These are phyloP conservation scores for Stylosanthes scabra DNA, from an alignment of 331 rosid genomes.

Conservation along the genomic window DNA sequence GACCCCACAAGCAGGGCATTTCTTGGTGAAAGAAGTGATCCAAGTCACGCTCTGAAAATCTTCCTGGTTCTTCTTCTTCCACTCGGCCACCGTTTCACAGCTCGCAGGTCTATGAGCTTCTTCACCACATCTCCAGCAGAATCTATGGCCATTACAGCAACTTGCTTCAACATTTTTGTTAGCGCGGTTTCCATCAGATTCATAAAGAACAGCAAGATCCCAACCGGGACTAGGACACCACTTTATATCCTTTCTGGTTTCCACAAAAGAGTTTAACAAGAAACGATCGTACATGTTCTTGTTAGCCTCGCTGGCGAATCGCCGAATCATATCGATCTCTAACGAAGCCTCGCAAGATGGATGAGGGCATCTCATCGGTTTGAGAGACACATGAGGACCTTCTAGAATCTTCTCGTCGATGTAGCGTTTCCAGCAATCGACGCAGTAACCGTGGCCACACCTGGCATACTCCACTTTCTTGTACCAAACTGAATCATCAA, in stretches of 20 bases:
- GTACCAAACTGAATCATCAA: constrained; percentile 41
- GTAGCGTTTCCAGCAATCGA: constrained; percentile 51
- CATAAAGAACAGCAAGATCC: constrained; percentile 14
- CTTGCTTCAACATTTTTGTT: neutral
- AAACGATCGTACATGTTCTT: constrained; percentile 8
- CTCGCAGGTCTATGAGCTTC: constrained; percentile 76
- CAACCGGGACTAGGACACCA: constrained; percentile 42
- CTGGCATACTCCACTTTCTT: constrained; percentile 43
- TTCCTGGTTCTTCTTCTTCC: constrained; percentile 55
- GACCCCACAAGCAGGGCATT: constrained; percentile 63
- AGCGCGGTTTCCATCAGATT: neutral
- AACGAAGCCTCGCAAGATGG: constrained; percentile 24
- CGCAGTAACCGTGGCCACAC: constrained; percentile 71
- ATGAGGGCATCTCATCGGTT: constrained; percentile 20
- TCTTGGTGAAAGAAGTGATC: constrained; percentile 70
- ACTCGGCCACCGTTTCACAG: constrained; percentile 62
- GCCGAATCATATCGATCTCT: constrained; percentile 12
- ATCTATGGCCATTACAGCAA: constrained; percentile 17
- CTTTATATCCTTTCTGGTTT: constrained; percentile 31
- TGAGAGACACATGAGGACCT: constrained; percentile 11
- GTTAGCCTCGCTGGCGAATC: neutral
- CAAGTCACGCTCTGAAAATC: constrained; percentile 58
- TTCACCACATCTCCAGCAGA: constrained; percentile 58
- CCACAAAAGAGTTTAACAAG: constrained; percentile 25
- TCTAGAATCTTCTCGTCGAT: constrained; percentile 7